These are phyloP conservation scores for Populus euphratica DNA, from an alignment of 345 rosid genomes.

Conservation along the genomic window DNA sequence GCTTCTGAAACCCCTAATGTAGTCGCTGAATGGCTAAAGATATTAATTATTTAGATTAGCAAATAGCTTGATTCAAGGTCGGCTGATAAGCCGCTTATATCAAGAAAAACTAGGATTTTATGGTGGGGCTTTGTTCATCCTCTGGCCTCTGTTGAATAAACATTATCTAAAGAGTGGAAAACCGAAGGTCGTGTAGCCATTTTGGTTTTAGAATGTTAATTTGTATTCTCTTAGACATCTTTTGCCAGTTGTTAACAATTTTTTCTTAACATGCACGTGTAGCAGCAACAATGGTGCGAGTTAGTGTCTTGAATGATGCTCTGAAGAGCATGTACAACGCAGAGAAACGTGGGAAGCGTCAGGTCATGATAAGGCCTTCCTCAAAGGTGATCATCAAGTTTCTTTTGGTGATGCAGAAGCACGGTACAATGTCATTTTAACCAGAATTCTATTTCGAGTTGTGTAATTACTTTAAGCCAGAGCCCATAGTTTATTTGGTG, in stretches of 20 bases:
- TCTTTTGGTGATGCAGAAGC: slow-evolving; percentile 17
- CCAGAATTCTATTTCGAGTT: background rate
- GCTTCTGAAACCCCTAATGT: background rate
- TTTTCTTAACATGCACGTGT: background rate
- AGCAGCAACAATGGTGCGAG: slow-evolving; percentile 13
- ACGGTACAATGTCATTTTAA: slow-evolving; percentile 4
- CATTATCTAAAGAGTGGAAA: background rate
- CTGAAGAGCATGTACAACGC: slow-evolving; percentile 19
- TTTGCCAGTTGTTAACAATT: background rate
- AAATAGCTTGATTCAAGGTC: background rate
- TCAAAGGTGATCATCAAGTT: slow-evolving; percentile 17
- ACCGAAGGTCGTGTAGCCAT: background rate
- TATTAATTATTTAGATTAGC: background rate
- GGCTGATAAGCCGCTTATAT: background rate
- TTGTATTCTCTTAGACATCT: background rate
- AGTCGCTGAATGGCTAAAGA: background rate
- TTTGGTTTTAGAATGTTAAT: background rate
- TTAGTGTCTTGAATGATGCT: slow-evolving; percentile 18
- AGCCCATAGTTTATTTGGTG: background rate
- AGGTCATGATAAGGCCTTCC: slow-evolving; percentile 22
- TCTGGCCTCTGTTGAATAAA: background rate
- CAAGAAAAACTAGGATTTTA: background rate
- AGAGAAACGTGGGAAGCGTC: slow-evolving; percentile 15
- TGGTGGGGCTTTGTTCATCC: background rate
- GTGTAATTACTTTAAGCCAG: background rate